Percentiles rank a stretch among this genome's conserved stretches.
These are phyloP conservation scores for Phlegmacium glaucopus DNA, from an alignment of 768 basidiomycete genomes.

Conservation along the genomic window DNA sequence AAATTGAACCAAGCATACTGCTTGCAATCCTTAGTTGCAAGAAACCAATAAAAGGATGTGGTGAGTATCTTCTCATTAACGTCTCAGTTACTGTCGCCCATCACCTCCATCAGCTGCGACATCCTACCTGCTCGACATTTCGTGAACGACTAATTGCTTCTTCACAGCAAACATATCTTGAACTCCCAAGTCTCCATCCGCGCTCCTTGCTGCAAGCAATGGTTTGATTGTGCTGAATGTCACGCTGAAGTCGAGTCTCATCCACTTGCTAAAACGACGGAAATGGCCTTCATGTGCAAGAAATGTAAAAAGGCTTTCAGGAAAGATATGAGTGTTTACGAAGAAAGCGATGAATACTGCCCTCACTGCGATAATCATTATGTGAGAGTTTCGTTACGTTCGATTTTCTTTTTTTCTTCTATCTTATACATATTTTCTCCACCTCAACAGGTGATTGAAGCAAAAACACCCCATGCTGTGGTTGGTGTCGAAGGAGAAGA, in stretches of 20 bases:
- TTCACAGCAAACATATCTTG: constrained; percentile 85
- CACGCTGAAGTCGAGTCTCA: constrained; percentile 86
- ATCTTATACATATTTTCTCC: too few species aligned
- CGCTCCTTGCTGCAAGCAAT: constrained; percentile 95
- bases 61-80: constrained; percentile 6
- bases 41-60: constrained; percentile 8
- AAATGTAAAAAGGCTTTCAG: constrained; percentile 86
- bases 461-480: constrained; percentile 85
- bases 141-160: constrained; percentile 14
- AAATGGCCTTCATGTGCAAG: constrained; percentile 53
- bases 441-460: constrained; percentile 75
- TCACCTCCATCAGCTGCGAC: constrained; percentile 14
- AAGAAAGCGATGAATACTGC: constrained; percentile 98
- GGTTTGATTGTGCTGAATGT: constrained; percentile 97
- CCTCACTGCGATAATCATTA: constrained; percentile 99
- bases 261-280: constrained; percentile 64
- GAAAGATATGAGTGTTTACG: constrained; percentile 89
- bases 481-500: constrained; percentile 91
- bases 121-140: constrained; percentile 2
- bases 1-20: too few species aligned
- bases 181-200: constrained; percentile 97
- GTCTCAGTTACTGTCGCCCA: constrained; percentile 6
- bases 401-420: neutral
- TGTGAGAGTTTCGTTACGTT: constrained; percentile 37
- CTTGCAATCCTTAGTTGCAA: neutral